Conservation (phyloP, 2,329 filamentous ascomycete species). For the Sclerotinia trifoliorum region DNA sequence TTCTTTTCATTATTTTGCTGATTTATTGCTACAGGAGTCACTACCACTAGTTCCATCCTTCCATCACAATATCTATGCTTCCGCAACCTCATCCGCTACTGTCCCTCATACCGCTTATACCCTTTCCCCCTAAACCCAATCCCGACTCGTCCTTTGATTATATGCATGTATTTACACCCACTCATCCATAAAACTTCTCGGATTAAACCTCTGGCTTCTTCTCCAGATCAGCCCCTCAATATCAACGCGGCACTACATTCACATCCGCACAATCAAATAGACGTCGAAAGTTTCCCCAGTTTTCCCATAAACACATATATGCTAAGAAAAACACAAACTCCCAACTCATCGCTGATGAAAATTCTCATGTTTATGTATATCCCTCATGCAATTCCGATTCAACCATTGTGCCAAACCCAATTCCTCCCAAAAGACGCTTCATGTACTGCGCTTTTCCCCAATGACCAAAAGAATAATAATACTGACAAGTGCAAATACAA, state of each 20-base stretch:
- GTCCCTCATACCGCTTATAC: background rate
- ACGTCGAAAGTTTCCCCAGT: background rate
- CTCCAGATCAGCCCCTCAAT: background rate
- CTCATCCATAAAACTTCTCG: background rate
- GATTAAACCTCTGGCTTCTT: background rate
- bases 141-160: background rate
- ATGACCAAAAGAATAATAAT: background rate
- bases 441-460: conserved; percentile 14
- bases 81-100: background rate
- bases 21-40: background rate
- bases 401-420: conserved; percentile 10
- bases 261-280: conserved; percentile 6
- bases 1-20: background rate
- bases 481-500: conserved; percentile 1
- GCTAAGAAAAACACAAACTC: conserved; percentile 4
- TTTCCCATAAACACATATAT: conserved; percentile 16
- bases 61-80: background rate
- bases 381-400: conserved; percentile 3
- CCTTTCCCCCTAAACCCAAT: background rate
- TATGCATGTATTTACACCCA: conserved; percentile 7
- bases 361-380: conserved; percentile 6
- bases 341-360: conserved; percentile 16
- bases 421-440: conserved; percentile 11
- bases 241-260: conserved; percentile 7
- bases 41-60: background rate